Base-by-base conservation (phyloP, 441 rosid species). In the Eutrema salsugineum region DNA sequence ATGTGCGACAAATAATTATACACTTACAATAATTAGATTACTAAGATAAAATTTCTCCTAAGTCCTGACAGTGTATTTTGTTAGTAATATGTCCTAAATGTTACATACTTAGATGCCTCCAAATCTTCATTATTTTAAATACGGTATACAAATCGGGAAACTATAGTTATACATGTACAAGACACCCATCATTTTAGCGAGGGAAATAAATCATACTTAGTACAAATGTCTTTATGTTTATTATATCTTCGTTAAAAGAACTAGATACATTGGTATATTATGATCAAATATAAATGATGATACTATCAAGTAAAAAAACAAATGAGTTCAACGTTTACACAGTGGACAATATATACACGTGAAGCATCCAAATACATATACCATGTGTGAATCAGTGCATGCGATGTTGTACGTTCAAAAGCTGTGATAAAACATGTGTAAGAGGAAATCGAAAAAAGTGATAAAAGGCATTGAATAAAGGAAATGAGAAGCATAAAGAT, bases 381-480 rank as follows among this genome's bases (percentile, higher is more conserved):
- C n/a, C n/a, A 17, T 66, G 57, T 74, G 78, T 32, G 68, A 66
- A 67, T 66, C 73, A 68, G 72, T 74, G 79, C 75, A 75, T 70
- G 75, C 35, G 16, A 70, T 76, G 60, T 67, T 56, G 62, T 57
- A 75, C 70, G 75, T 69, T 39, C 8, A 69, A 53, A 75, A 56
- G 61, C 75, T 68, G 75, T 46, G 5, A 24, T 9, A 11, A 63
- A 68, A 48, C 77, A 63, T 63, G 57, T 54, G 68, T 63, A 47
- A 65, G 66, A 65, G 24, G 27, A 66, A 35, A 48, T 27, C 35
- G 24, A 48, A 39, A 60, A 73, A 74, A 49, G 46, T 59, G 40
- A 68, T 57, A 49, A 42, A 48, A 65, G 33, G 11, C 64, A 63
- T 44, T 43, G 11, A 63, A 71, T 12, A 9, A 22, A 70, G 15